Conservation (phyloP, 2,329 filamentous ascomycete species). For the Fonsecaea multimorphosa region DNA sequence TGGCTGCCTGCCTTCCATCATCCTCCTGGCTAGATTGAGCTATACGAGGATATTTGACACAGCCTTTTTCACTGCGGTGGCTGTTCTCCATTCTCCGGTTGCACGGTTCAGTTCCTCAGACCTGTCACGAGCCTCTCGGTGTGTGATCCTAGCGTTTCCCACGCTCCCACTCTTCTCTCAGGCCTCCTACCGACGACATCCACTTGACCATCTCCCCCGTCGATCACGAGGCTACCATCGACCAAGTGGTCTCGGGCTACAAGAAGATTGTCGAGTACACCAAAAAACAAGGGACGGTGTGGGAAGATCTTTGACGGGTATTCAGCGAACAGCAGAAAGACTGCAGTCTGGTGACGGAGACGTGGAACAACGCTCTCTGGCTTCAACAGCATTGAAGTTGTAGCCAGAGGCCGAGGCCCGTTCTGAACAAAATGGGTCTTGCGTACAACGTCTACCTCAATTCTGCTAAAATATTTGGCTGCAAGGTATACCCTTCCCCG, state of each 20-base stretch:
- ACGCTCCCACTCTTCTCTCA: not conserved
- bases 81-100: not conserved
- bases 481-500: conserved; percentile 59
- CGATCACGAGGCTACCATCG: not conserved
- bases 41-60: not conserved
- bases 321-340: not conserved
- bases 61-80: not conserved
- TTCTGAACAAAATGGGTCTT: conserved; percentile 71
- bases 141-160: not conserved
- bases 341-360: conserved; percentile 1
- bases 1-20: not conserved
- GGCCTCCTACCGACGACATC: not conserved
- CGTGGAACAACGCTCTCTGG: conserved; percentile 3
- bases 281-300: not conserved
- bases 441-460: conserved; percentile 90
- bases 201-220: not conserved
- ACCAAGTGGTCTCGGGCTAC: not conserved
- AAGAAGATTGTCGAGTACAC: not conserved
- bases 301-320: not conserved
- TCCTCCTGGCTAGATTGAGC: not conserved
- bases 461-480: conserved; percentile 86
- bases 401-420: not conserved
- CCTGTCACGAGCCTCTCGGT: not conserved
- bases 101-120: not conserved
- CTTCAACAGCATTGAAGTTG: conserved; percentile 6